Conservation (phyloP, 192 early-diverging fungal genomes). For the Geranomyces variabilis region DNA sequence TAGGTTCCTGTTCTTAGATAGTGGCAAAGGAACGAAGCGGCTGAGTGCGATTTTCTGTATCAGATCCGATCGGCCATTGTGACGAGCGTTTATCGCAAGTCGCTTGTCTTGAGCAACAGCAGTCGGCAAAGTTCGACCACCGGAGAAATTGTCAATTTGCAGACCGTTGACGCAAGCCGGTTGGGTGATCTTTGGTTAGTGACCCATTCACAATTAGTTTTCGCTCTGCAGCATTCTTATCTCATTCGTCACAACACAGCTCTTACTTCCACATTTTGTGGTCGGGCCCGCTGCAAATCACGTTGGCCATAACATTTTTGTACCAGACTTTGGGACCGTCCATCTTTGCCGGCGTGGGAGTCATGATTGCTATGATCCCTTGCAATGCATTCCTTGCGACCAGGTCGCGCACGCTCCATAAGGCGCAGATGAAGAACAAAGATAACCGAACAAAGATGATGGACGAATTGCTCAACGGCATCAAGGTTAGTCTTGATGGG, state of each 20-base stretch:
- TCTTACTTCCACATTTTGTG: conserved; percentile 34
- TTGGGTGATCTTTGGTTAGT: conserved; percentile 28
- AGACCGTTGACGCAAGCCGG: conserved; percentile 53
- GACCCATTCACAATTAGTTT: neutral
- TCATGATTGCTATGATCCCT: conserved; percentile 85
- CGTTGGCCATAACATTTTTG: conserved; percentile 74
- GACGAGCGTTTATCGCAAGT: conserved; percentile 84
- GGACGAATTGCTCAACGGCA: conserved; percentile 87
- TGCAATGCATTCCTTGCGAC: conserved; percentile 70
- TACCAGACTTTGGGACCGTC: conserved; percentile 79
- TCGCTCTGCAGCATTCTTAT: neutral
- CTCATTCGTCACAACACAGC: neutral
- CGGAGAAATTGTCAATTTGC: conserved; percentile 71
- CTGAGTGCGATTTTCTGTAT: neutral
- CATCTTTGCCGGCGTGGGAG: conserved; percentile 80
- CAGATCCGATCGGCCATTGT: conserved; percentile 70
- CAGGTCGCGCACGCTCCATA: conserved; percentile 70
- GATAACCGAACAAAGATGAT: conserved; percentile 73
- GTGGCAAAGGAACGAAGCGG: conserved; percentile 14
- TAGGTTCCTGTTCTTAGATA: conserved; percentile 18
- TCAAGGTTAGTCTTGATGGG: conserved; percentile 48
- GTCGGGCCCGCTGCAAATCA: conserved; percentile 79
- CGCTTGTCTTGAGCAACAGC: conserved; percentile 76
- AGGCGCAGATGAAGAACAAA: conserved; percentile 85
- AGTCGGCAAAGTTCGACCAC: conserved; percentile 79